Conservation (phyloP, 495 filamentous ascomycete species). For the Neurospora sp. region DNA sequence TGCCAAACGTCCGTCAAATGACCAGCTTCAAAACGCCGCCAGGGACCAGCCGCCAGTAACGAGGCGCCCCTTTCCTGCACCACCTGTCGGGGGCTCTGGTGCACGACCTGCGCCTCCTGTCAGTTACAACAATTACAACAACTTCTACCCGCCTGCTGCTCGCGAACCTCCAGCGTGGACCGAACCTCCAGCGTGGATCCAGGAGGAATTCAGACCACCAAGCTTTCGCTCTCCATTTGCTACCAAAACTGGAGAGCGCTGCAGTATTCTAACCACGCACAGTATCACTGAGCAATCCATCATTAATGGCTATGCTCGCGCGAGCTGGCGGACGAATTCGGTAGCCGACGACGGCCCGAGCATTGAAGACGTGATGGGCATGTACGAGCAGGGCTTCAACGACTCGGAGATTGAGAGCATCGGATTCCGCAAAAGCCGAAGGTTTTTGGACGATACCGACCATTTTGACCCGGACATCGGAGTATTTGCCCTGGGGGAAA, state of each 20-base stretch:
- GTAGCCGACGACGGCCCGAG: conserved; percentile 64
- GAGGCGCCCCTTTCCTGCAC: neutral
- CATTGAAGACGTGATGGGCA: conserved; percentile 84
- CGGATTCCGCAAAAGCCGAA: conserved; percentile 15
- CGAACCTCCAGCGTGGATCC: neutral
- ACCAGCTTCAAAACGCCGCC: conserved; percentile 16
- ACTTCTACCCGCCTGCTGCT: neutral
- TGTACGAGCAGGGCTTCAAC: conserved; percentile 84
- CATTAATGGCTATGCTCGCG: conserved; percentile 26
- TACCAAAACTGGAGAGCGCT: conserved; percentile 42
- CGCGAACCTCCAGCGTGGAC: neutral
- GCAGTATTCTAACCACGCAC: conserved; percentile 70
- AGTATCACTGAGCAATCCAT: conserved; percentile 54
- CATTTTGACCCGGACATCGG: conserved; percentile 19
- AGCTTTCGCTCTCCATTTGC: conserved; percentile 1
- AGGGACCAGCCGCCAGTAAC: neutral
- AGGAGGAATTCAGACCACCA: neutral
- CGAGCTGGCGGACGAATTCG: conserved; percentile 44
- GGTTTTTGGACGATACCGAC: conserved; percentile 24
- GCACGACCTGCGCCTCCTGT: neutral
- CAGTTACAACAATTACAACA: neutral
- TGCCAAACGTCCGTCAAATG: conserved; percentile 23
- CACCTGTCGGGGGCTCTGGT: neutral
- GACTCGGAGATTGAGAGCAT: conserved; percentile 35
- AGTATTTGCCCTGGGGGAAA: conserved; percentile 5